These are phyloP conservation scores for Colletotrichum sp. DNA, from an alignment of 2,329 filamentous ascomycete genomes.

Conservation along the genomic window DNA sequence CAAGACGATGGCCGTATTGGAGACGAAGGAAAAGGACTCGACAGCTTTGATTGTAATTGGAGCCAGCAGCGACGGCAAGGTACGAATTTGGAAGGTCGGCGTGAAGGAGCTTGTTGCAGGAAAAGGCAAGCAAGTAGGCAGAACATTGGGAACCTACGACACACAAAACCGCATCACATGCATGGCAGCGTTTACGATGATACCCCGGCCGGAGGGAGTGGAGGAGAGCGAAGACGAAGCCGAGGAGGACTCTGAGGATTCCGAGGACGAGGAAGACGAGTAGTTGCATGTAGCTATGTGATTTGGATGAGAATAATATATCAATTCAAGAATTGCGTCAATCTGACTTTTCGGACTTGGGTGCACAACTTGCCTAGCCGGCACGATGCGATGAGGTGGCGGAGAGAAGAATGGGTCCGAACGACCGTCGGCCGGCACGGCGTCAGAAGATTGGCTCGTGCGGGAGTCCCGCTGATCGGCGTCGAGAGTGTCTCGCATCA, in stretches of 20 bases:
- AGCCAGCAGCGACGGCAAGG: conserved; percentile 82
- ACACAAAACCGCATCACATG: conserved; percentile 92
- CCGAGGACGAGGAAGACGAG: conserved; percentile 41
- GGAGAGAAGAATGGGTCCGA: neutral
- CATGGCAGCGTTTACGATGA: conserved; percentile 84
- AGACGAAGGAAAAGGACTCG: conserved; percentile 38
- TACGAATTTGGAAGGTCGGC: conserved; percentile 77
- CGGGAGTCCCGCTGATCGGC: conserved; percentile 2
- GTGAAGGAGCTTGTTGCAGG: conserved; percentile 41
- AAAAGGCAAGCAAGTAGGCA: conserved; percentile 55
- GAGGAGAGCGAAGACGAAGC: conserved; percentile 63
- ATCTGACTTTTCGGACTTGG: neutral
- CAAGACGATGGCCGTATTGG: conserved; percentile 83
- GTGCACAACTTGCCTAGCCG: neutral
- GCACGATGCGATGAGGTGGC: neutral
- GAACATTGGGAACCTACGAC: conserved; percentile 77
- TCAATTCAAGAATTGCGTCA: neutral
- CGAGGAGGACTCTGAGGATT: conserved; percentile 43
- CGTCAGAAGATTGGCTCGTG: neutral
- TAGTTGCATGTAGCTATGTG: conserved; percentile 9
- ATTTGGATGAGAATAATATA: neutral
- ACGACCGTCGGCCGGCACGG: neutral
- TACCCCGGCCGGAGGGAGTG: conserved; percentile 65
- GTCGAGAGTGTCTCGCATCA: conserved; percentile 8
- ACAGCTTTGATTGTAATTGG: conserved; percentile 65